Evolutionary conservation across 345 rosid species (phyloP), one percentile per base, ranked within the genome.

Genomic region (Aquilaria sinensis): DNA sequence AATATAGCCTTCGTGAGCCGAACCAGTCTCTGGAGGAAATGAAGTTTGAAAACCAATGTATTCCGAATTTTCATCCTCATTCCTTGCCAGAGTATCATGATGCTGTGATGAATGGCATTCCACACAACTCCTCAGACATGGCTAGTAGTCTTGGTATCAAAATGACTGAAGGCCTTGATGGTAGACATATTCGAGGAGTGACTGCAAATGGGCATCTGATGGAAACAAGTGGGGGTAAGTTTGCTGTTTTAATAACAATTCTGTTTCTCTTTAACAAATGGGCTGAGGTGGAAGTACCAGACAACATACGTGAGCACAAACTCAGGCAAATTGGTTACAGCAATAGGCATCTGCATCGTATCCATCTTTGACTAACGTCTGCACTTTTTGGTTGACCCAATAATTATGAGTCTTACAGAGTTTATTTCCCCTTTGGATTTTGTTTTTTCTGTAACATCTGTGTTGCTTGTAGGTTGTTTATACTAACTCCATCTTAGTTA

Each of bases 31-130:
- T 64, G 65, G 89, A 81, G 71, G 90, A 81, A 56, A 49, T 81
- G 62, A 80, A 75, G 70, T 75, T 74, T 71, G 83, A 77, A 66
- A 75, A 65, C 59, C 91, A 74, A 66, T 71, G 78, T 66, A 14
- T 77, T 52, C 81, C 78, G 43, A 78, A 70, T 75, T 78, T 88
- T 66, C 87, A 82, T 80, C 89, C 88, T 69, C 88, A 74, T 80
- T 86, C 97, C 41, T 74, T 88, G 29, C 87, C 96, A 0, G 96
- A 95, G 57, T 84, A 87, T 71, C 78, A 70, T 50, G 90, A 87
- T 71, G 72, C 71, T 77, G 70, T 86, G 49, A 70, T 75, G 67
- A 76, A 68, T 70, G 90, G 80, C 63, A 70, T 78, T 78, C 76
- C 78, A 53, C 77, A 70, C 69, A 85, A 74, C 63, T 70, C 89